Percentiles rank a stretch among this genome's conserved stretches.
These are phyloP conservation scores for Truncatella angustata DNA, from an alignment of 2,329 filamentous ascomycete species.

Conservation along the genomic window DNA sequence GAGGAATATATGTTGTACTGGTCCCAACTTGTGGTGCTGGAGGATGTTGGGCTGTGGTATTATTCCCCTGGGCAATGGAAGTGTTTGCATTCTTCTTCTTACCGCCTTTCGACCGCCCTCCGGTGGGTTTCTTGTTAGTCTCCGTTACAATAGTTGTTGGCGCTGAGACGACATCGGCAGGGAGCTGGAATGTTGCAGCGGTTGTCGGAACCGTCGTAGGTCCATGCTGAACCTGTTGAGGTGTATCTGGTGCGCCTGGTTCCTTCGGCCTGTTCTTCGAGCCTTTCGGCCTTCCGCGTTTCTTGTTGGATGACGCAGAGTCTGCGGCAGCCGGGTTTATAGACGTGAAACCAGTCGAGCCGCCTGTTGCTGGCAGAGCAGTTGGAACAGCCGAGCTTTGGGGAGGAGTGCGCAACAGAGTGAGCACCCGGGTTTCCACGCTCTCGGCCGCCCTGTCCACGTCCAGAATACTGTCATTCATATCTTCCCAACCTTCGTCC, in stretches of 20 bases:
- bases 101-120: conserved; percentile 36
- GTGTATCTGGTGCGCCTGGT: conserved; percentile 22
- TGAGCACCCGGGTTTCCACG: conserved; percentile 20
- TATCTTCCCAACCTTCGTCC: conserved; percentile 45
- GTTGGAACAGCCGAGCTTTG: conserved; percentile 15
- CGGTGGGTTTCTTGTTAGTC: conserved; percentile 25
- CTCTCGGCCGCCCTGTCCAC: conserved; percentile 28
- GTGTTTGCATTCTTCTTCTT: conserved; percentile 32
- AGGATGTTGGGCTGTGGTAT: not conserved
- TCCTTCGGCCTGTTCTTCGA: conserved; percentile 49
- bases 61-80: conserved; percentile 7
- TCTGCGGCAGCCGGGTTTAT: conserved; percentile 24
- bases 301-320: conserved; percentile 30
- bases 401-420: conserved; percentile 22
- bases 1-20: conserved; percentile 14
- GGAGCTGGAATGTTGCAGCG: conserved; percentile 23
- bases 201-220: conserved; percentile 23
- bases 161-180: not conserved
- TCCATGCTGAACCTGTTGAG: conserved; percentile 12
- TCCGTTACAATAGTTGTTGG: conserved; percentile 24
- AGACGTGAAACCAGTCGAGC: conserved; percentile 27
- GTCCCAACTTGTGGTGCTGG: conserved; percentile 2
- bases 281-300: conserved; percentile 49
- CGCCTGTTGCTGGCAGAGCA: conserved; percentile 22
- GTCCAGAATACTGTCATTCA: conserved; percentile 34